Conservation (phyloP, 352 stramenopile genomes). For the Globisporangium canariense region DNA sequence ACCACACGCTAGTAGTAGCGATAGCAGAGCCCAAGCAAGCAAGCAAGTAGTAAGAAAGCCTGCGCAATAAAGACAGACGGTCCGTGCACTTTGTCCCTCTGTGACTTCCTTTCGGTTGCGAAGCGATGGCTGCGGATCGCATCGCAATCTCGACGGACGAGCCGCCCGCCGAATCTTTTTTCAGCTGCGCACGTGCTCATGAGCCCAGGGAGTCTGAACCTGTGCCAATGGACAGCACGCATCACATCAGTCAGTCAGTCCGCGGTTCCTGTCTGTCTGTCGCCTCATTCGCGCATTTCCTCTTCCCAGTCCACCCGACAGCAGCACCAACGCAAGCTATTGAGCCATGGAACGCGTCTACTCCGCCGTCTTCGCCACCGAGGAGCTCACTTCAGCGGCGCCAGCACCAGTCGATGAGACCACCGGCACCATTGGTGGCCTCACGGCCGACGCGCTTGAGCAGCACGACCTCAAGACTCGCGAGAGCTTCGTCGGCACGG, state of each 20-base stretch:
- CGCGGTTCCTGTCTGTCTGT: background rate
- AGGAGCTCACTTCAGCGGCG: background rate
- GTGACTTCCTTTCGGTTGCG: too few species aligned
- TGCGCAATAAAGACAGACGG: background rate
- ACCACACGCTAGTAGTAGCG: background rate
- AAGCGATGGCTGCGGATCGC: background rate
- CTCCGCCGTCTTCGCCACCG: conserved; percentile 68
- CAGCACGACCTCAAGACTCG: conserved; percentile 48
- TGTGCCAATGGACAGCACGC: background rate
- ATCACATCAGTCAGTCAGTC: background rate
- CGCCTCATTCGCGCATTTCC: conserved; percentile 5
- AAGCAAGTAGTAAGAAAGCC: background rate
- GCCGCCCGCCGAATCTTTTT: background rate
- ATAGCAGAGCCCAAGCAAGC: background rate
- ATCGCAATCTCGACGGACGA: background rate
- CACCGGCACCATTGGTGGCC: conserved; percentile 22
- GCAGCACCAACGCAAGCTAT: background rate
- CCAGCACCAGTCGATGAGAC: background rate
- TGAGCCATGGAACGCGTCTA: conserved; percentile 77
- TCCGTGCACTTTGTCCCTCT: background rate
- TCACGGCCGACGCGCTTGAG: conserved; percentile 56
- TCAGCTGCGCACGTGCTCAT: background rate
- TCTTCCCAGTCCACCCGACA: background rate
- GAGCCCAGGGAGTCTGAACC: background rate
- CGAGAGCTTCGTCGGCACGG: conserved; percentile 9